A percentile compares a stretch with the other conserved stretches of the same genome.
These are phyloP conservation scores for Suhomyces vadensis DNA, from an alignment of 805 yeast species.

Conservation along the genomic window DNA sequence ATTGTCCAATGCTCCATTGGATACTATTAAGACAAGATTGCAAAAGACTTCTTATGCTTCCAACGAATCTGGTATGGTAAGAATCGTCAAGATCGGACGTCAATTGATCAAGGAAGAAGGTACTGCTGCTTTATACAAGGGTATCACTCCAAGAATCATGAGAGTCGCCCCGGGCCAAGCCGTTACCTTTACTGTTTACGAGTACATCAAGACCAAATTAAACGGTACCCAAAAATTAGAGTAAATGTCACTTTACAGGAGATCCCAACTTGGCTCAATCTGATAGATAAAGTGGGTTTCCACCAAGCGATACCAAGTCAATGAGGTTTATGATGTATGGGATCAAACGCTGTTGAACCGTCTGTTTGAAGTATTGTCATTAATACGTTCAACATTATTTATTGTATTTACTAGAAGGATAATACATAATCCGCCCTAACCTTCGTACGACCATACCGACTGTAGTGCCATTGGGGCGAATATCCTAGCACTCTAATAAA, in stretches of 20 bases:
- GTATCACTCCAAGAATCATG: constrained; percentile 98
- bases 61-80: constrained; percentile 68
- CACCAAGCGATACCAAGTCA: no score
- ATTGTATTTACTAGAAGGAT: constrained; percentile 2
- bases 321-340: no score
- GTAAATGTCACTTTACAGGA: not conserved
- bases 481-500: no score
- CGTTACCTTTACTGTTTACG: constrained; percentile 96
- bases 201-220: constrained; percentile 72
- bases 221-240: constrained; percentile 30
- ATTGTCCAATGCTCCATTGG: constrained; percentile 94
- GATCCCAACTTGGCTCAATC: no score
- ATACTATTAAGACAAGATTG: constrained; percentile 94
- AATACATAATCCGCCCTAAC: not conserved
- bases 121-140: constrained; percentile 69
- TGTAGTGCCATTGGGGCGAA: no score
- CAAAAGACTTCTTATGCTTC: constrained; percentile 79
- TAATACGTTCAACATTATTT: not conserved
- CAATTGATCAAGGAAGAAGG: constrained; percentile 90
- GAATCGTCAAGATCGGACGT: constrained; percentile 77
- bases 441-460: no score
- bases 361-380: no score
- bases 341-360: no score
- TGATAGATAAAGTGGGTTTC: no score
- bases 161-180: constrained; percentile 99